A percentile compares a stretch with the other conserved stretches of the same genome.
Conservation (phyloP, 345 rosid genomes). For the Isatis tinctoria region DNA sequence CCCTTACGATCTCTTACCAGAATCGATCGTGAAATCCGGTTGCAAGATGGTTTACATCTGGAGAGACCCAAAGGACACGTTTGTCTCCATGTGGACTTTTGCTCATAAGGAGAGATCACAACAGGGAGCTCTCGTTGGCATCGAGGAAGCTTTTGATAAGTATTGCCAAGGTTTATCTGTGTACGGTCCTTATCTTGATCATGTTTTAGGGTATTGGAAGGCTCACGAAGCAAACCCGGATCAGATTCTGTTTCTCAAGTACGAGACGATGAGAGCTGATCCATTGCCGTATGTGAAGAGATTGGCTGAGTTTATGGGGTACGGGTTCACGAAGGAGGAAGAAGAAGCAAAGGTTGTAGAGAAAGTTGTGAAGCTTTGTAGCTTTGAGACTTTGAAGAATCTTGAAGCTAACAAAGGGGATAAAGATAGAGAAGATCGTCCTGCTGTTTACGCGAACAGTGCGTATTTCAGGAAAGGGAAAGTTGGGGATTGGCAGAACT, state of each 20-base stretch:
- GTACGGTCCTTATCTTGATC: constrained; percentile 34
- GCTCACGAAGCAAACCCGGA: constrained; percentile 23
- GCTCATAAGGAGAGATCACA: constrained; percentile 26
- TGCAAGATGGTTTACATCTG: constrained; percentile 34
- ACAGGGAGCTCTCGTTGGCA: constrained; percentile 1
- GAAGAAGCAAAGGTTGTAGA: constrained; percentile 18
- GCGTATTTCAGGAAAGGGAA: constrained; percentile 37
- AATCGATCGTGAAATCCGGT: neutral
- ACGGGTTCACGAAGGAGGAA: constrained; percentile 24
- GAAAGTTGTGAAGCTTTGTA: constrained; percentile 30
- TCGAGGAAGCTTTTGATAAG: constrained; percentile 30
- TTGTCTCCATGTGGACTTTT: constrained; percentile 33
- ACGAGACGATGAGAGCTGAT: constrained; percentile 29
- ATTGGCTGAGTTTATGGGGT: constrained; percentile 35
- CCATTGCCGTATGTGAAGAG: constrained; percentile 31
- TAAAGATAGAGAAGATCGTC: constrained; percentile 16
- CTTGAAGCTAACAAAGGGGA: constrained; percentile 38
- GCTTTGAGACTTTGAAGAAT: constrained; percentile 36
- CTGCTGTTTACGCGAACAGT: constrained; percentile 14
- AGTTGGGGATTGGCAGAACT: constrained; percentile 43
- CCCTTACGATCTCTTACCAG: constrained; percentile 27
- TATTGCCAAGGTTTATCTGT: constrained; percentile 26
- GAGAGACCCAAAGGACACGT: constrained; percentile 36
- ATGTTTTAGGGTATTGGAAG: constrained; percentile 34
- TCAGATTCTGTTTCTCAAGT: constrained; percentile 27